These are phyloP conservation scores for Strobilomyces dryophilus DNA, from an alignment of 768 basidiomycete species.

Conservation along the genomic window DNA sequence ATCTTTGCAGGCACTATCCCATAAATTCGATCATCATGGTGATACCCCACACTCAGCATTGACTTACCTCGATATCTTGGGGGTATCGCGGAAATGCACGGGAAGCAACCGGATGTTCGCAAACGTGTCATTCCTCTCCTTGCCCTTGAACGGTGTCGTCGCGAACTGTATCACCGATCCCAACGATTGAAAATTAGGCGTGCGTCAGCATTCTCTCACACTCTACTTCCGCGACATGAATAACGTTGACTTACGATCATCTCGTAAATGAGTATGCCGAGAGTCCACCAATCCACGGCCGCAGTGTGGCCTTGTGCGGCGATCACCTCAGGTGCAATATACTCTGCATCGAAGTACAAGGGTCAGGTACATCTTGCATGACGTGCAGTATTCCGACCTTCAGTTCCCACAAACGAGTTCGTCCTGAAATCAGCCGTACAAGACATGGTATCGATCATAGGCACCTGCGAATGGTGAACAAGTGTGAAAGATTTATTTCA, in stretches of 20 bases:
- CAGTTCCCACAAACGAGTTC: slow-evolving; percentile 98
- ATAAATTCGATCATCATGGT: slow-evolving; percentile 5
- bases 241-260: slow-evolving; percentile 79
- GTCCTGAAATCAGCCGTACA: slow-evolving; percentile 98
- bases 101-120: slow-evolving; percentile 86
- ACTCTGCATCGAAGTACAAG: slow-evolving; percentile 54
- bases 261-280: slow-evolving; percentile 97
- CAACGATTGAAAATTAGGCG: slow-evolving; percentile 20
- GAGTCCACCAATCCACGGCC: slow-evolving; percentile 99
- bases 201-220: slow-evolving; percentile 32
- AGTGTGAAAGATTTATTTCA: slow-evolving; percentile 3
- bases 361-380: slow-evolving; percentile 14
- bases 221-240: slow-evolving; percentile 15
- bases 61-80: slow-evolving; percentile 71
- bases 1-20: slow-evolving; percentile 77
- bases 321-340: slow-evolving; percentile 99
- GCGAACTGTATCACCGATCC: slow-evolving; percentile 64
- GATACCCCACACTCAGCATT: neutral
- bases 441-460: slow-evolving; percentile 93
- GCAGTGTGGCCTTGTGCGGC: slow-evolving; percentile 95
- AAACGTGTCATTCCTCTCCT: slow-evolving; percentile 92
- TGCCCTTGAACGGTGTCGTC: slow-evolving; percentile 98
- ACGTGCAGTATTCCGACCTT: slow-evolving; percentile 55
- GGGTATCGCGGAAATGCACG: slow-evolving; percentile 82
- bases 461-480: slow-evolving; percentile 49